Conservation (phyloP, 345 rosid genomes). For the Luvunga scandens region DNA sequence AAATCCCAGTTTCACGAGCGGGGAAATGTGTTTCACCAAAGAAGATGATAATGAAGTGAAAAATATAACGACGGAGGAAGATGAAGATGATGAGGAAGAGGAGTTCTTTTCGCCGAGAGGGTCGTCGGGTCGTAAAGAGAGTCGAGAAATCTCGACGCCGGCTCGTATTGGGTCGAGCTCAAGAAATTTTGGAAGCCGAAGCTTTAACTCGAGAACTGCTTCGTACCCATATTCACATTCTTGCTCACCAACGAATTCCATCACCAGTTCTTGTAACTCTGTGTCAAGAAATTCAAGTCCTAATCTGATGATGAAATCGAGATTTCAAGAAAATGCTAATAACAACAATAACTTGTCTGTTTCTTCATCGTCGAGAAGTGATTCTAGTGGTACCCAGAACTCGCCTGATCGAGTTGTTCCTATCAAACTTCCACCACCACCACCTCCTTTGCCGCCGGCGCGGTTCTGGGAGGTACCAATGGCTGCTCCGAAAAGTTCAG, state of each 20-base stretch:
- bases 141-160: constrained; percentile 23
- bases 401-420: constrained; percentile 29
- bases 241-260: constrained; percentile 49
- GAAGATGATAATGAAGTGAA: constrained; percentile 23
- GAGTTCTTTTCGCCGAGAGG: constrained; percentile 91
- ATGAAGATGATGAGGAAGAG: constrained; percentile 58
- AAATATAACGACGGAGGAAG: constrained; percentile 11
- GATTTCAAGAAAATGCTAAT: constrained; percentile 39
- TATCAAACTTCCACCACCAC: constrained; percentile 66
- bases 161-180: constrained; percentile 42
- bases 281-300: constrained; percentile 37
- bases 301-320: constrained; percentile 31
- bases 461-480: constrained; percentile 52
- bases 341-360: constrained; percentile 1
- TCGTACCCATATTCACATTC: constrained; percentile 57
- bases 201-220: constrained; percentile 66
- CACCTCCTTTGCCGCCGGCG: constrained; percentile 65
- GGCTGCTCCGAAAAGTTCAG: constrained; percentile 15
- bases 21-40: constrained; percentile 26
- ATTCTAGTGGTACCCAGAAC: constrained; percentile 11
- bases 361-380: constrained; percentile 24
- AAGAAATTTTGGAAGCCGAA: constrained; percentile 43
- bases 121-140: constrained; percentile 61
- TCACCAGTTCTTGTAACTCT: constrained; percentile 37
- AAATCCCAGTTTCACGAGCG: constrained; percentile 29